Base-by-base conservation (phyloP, 805 yeast species). In the Nakazawaea anatomiae region DNA sequence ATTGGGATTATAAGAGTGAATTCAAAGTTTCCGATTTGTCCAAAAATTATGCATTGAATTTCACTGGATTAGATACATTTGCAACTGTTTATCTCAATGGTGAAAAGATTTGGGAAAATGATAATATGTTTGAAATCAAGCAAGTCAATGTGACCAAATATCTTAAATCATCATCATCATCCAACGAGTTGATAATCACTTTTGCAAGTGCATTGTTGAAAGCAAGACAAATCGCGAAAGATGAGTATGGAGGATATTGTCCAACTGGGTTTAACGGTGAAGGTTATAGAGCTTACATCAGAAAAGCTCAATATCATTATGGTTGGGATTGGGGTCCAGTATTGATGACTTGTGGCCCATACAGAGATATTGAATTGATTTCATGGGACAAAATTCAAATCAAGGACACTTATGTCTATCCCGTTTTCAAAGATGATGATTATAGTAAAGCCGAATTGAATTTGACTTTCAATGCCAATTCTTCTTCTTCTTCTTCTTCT, bases 321-420 rank as follows among this genome's bases (percentile, higher is more conserved):
- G 82, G 83, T 2, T 77, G 82, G 83, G 83, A 77, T 58, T 77
- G 82, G 83, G 82, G 81, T 18, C 77, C 77, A 6, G 50, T 64
- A 3, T 58, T 72, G 46, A 61, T 74, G 59, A 67, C 75, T 3
- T 71, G 77, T 58, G 80, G 80, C 9, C 75, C 75, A 1, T 74
- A 66, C 51, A 60, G 63, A 44, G 75, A 74, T 0, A 64, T 75
- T 5, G 55, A 52, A 28, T 54, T 73, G 39, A 58, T 63, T 29
- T 51, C 55, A 8, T 64, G 56, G 49, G 49, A 51, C 5, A 55
- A 55, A 4, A 36, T 54, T 4, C 54, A 65, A 36, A 34, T 48
- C 28, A 42, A 47, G 28, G 42, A 41, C 12, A 25, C n/a, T 29
- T 39, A 42, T 46, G 27, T 42, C 28, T 39, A 46, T 42, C 47